Base-by-base conservation (phyloP, 1,284 basidiomycete genomes). In the Sporisorium exsertum region DNA sequence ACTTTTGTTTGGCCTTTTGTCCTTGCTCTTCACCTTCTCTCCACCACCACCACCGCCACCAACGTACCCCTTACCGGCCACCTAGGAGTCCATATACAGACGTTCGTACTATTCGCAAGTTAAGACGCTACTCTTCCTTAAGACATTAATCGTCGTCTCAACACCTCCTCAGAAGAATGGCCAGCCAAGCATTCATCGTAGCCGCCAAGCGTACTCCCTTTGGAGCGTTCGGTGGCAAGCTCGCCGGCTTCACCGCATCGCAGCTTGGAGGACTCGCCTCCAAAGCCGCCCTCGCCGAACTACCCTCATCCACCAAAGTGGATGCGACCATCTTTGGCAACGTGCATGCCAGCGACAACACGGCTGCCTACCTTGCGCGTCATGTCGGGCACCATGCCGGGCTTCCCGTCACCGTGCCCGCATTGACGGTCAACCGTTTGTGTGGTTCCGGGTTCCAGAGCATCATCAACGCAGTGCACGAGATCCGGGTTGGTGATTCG, bases 361-460 rank as follows among this genome's bases (percentile, higher is more conserved):
- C 94, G 54, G 95, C 95, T 55, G 95, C 98, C 86, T 94, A 93
- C 42, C 94, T 96, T 29, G 94, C 96, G 58, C 91, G 96, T 73
- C 96, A 99, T 87, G 95, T 97, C 68, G 94, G 93, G 15, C 91
- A 98, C 78, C 89, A 88, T 69, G 90, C 95, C 32, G 96, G 96
- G 74, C 88, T 89, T 6, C 86, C 86, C 0, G 85, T 87, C 20
- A 87, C 86, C 18, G 86, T 87, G 1, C 88, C 89, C n/a, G 89
- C 89, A 6, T 80, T 89, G 27, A 89, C 88, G 0, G 79, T 89
- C 50, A 89, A 89, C 85, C 83, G 98, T 87, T 94, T 99, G 83
- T 99, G 96, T 86, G 96, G 96, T 5, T 94, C 92, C 71, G 97
- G 96, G 61, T 89, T 99, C 89, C 97, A 99, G 88, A 89, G 94